Evolutionary conservation across 2,329 filamentous ascomycete genomes (phyloP).

Genomic region (Thyridium curvatum): DNA sequence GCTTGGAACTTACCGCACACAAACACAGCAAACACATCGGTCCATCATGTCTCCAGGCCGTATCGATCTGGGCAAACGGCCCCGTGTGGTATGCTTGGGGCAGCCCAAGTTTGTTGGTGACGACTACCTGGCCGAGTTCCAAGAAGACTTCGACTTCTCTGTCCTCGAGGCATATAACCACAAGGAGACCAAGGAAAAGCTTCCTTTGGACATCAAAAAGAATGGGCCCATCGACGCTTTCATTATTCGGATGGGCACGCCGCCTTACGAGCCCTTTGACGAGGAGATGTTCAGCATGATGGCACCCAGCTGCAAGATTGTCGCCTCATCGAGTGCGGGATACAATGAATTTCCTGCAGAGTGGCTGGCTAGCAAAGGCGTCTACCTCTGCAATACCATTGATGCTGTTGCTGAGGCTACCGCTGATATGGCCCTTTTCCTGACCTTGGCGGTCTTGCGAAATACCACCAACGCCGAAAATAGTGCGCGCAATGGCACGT

Average conservation of each 20-base stretch:
- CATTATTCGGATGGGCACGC: conserved; percentile 42
- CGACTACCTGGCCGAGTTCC: conserved; percentile 32
- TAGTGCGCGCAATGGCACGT: conserved; percentile 25
- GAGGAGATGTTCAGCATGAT: conserved; percentile 32
- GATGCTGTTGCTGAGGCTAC: conserved; percentile 48
- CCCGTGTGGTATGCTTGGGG: conserved; percentile 34
- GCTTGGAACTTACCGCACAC: too few species aligned
- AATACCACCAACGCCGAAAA: conserved; percentile 34
- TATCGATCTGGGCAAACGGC: conserved; percentile 16
- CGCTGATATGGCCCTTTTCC: conserved; percentile 37
- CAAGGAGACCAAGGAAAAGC: conserved; percentile 22
- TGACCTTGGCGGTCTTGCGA: conserved; percentile 32
- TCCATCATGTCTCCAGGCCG: too few species aligned
- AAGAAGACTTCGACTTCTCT: conserved; percentile 28
- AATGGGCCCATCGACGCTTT: conserved; percentile 38
- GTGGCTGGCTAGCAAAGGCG: conserved; percentile 30
- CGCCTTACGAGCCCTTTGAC: conserved; percentile 42
- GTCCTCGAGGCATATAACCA: conserved; percentile 29
- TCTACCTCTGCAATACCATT: conserved; percentile 48
- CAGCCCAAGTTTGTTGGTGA: conserved; percentile 27
- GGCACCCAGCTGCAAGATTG: conserved; percentile 34
- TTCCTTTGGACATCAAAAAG: conserved; percentile 26
- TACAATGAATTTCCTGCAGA: conserved; percentile 40
- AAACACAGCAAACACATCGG: too few species aligned
- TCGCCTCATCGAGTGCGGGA: conserved; percentile 38